Evolutionary conservation across 2,329 filamentous ascomycete genomes (phyloP), one percentile per base, ranked within the genome.

Genomic region (Fusarium nematophilum): DNA sequence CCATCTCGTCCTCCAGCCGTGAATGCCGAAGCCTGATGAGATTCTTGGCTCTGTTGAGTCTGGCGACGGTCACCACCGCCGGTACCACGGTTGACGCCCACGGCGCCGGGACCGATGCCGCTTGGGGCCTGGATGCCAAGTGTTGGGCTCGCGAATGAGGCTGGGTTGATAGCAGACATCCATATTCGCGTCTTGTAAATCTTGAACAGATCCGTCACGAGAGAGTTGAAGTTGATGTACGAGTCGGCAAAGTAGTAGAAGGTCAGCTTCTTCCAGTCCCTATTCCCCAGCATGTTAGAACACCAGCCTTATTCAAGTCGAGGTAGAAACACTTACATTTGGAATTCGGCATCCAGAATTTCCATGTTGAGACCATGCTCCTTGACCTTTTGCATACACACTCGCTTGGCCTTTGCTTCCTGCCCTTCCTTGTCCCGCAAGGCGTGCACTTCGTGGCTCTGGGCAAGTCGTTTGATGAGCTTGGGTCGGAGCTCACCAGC

Each of bases 181-280:
- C 95, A 99, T 70, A 99, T 99, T 67, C 96, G 88, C 17, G 94
- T 97, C 81, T 99, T 99, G 83, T 98, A 99, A 60, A 98, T 94
- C 78, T 98, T 98, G 85, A 98, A 99, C 10, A 99, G 83, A 73
- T 99, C 95, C 0, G 93, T 97, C 47, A 99, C 95, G 13, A 99
- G 86, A 3, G 92, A 92, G 74, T 99, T 99, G 83, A 99, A 99
- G 79, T 98, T 98, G 81, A 99, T 97, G 74, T 99, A 99, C 1
- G 92, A 88, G 72, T 97, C 93, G 48, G 95, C 94, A 73, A 97
- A 99, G 78, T 98, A 99, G 80, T 97, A 99, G 77, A 98, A 98
- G 0, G 96, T 99, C 51, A 99, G 81, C 75, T 99, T 99, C 79
- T 98, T 97, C 88, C 93, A 97, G 74, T 99, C 95, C 89, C 94